Percentiles rank a stretch among this genome's conserved stretches.
phyloP scores from a whole-genome alignment of 1,139 yeast species.

The Arxiozyma bovina region DNA sequence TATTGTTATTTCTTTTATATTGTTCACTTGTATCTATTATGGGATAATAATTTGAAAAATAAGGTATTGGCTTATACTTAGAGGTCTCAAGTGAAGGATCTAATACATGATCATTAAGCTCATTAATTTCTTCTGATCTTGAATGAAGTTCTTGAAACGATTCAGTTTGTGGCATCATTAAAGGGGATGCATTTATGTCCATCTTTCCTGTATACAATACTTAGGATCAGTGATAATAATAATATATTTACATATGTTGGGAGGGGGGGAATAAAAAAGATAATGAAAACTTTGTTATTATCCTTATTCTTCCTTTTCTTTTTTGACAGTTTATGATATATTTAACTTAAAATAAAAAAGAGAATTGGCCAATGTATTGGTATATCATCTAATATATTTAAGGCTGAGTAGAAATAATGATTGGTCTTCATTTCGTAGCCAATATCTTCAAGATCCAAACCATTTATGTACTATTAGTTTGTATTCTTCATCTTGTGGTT shows the following conservation, averaged over 20 bases:
- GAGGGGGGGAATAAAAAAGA: neutral
- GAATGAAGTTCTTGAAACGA: neutral
- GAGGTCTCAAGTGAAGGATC: neutral
- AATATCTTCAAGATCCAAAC: too few species aligned
- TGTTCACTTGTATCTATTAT: neutral
- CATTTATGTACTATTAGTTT: too few species aligned
- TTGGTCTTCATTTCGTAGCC: too few species aligned
- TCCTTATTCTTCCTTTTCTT: too few species aligned
- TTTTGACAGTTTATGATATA: too few species aligned
- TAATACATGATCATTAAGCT: neutral
- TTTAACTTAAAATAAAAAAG: too few species aligned
- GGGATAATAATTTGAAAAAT: conserved; percentile 3
- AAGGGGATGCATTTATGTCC: neutral
- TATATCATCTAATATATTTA: too few species aligned
- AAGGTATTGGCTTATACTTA: neutral
- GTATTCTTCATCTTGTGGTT: too few species aligned
- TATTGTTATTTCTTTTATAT: neutral
- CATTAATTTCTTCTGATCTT: neutral
- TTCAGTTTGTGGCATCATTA: neutral
- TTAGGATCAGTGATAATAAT: neutral
- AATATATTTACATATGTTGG: too few species aligned
- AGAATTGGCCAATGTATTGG: too few species aligned
- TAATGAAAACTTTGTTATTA: too few species aligned
- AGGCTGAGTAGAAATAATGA: too few species aligned
- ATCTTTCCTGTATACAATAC: neutral